Base-by-base conservation (phyloP, 305 asterid genomes). In the Andrographis paniculata region DNA sequence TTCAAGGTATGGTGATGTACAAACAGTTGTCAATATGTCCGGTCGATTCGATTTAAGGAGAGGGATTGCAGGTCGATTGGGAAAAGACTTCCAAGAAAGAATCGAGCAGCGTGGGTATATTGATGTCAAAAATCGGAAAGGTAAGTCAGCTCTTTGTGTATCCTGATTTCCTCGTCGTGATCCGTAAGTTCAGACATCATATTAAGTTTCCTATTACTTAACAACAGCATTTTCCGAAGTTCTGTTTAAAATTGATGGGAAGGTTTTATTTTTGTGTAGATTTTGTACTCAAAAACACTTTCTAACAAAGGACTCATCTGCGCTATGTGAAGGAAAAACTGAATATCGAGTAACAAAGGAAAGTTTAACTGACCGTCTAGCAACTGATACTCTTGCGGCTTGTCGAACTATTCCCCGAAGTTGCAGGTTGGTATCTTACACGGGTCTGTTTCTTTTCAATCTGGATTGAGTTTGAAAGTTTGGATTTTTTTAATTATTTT, bases 31-130 rank as follows among this genome's bases (percentile, higher is more conserved):
- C 43, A 89, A 82, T 51, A 80, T 89, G 44, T 70, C 96, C 55
- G 98, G 95, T 9, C 95, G 92, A 37, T 86, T 78, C 61, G 40
- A 82, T 78, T 71, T 89, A 53, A 63, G 40, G 49, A 65, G 78
- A 73, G 98, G 94, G 56, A 85, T 89, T 14, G 92, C 80, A 62
- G 95, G 88, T 48, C 96, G 96, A 8, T 55, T 89, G 78, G 98
- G 98, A 22, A 64, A 72, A 66, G 74, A 78, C 72, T 89, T 64
- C 59, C 69, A 6, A 45, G 77, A 69, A 45, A 71, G 63, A 61
- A 69, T 86, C 17, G 72, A 78, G 67, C 75, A 41, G 41, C 41
- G 62, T 48, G 94, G 96, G 49, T 78, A 50, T 56, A 73, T 89
- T 53, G 93, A 89, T 52, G 94, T 89, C 48, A 75, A 56, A 65